Base-by-base conservation (phyloP, 1,284 basidiomycete genomes). In the Cryptococcus sp. region DNA sequence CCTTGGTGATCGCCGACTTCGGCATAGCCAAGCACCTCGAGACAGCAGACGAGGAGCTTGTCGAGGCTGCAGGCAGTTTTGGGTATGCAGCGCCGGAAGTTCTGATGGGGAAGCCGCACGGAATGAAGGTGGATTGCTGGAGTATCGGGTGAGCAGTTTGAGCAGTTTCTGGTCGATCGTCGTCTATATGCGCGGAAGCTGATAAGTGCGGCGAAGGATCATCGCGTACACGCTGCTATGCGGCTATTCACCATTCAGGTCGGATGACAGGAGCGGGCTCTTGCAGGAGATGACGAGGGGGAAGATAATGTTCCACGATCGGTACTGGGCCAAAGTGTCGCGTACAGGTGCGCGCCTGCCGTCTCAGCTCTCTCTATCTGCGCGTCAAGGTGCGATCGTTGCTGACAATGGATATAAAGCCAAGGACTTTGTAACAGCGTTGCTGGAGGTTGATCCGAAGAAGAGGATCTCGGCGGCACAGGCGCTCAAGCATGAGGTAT, bases 41-140 rank as follows among this genome's bases (percentile, higher is more conserved):
- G 81, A 84, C 46, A 0, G 79, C 87, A 0, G 86, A 87, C 36
- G 89, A 95, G 69, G 85, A 88, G 58, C 79, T 98, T 1, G 85
- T 84, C 23, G 85, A 86, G 0, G 79, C 95, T 2, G 94, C 93
- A 0, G 95, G 95, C 0, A 90, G 87, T 64, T 87, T 95, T 60
- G 94, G 94, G 1, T 98, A 98, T 69, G 90, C 94, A 20, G 93
- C 94, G 2, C 91, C 91, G 1, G 95, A 98, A 73, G 89, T 98
- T 5, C 80, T 98, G 24, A 84, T 82, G 58, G 86, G 88, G 66
- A 77, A 82, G 40, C 91, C 91, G 0, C 93, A 98, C 70, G 87
- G 92, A 37, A 91, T 91, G 73, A 85, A 89, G 6, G 93, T 97
- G 11, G 95, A 98, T 73, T 79, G 95, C 42, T 98, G 95, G 95